Conservation (phyloP, 495 filamentous ascomycete genomes). For the Parathielavia hyrcaniae region DNA sequence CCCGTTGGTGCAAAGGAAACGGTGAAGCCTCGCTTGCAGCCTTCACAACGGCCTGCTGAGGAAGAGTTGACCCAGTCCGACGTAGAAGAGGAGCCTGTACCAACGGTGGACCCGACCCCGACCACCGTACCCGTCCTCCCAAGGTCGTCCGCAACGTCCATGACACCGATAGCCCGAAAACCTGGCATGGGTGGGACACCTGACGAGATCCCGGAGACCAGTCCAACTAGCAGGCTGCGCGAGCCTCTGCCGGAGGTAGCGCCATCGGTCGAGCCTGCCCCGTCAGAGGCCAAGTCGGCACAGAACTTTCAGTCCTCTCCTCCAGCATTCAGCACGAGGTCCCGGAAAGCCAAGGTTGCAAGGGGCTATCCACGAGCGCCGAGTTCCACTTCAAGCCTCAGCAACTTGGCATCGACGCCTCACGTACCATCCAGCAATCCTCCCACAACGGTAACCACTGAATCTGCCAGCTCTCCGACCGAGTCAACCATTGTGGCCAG, state of each 20-base stretch:
- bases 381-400: constrained; percentile 30
- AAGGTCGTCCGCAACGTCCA: constrained; percentile 8
- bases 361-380: constrained; percentile 9
- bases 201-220: constrained; percentile 39
- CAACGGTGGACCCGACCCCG: constrained; percentile 8
- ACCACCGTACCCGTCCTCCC: constrained; percentile 13
- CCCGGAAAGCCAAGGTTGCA: constrained; percentile 13
- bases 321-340: constrained; percentile 26
- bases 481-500: constrained; percentile 12
- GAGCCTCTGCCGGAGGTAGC: neutral
- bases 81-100: constrained; percentile 13
- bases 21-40: constrained; percentile 20
- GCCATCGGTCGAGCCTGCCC: neutral
- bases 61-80: constrained; percentile 26
- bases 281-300: constrained; percentile 4
- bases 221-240: constrained; percentile 23
- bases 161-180: neutral
- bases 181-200: constrained; percentile 9
- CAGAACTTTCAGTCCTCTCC: constrained; percentile 27
- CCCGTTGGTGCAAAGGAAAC: constrained; percentile 34
- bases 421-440: constrained; percentile 28
- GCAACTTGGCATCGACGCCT: constrained; percentile 35
- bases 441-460: constrained; percentile 23
- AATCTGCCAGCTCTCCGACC: constrained; percentile 4
- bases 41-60: neutral